Base-by-base conservation (phyloP, 495 filamentous ascomycete genomes). In the Lasiosphaeria miniovina region DNA sequence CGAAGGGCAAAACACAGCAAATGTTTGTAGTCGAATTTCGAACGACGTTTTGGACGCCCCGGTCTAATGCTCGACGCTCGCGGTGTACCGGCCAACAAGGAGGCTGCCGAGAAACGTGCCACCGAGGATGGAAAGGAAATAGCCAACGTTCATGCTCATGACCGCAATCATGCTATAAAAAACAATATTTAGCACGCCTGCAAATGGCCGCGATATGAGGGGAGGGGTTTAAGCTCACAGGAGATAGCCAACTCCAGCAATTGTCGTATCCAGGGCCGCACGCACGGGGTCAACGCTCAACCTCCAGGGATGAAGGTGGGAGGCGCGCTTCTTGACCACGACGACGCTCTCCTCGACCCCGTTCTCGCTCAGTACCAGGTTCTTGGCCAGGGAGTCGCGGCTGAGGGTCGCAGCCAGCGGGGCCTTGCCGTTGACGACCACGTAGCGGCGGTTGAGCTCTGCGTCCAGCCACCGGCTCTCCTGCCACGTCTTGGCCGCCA, bases 121-220 rank as follows among this genome's bases (percentile, higher is more conserved):
- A 6, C 76, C 89, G 31, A 98, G 83, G 1, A 96, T 83, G 1
- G 93, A 91, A 33, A 93, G 74, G 75, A 96, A 97, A 68, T 96
- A 98, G n/a, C 93, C 93, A 49, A 97, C 83, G 66, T 98, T 98
- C 84, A 93, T 83, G 4, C 91, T 94, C 93, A 98, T 98, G 65
- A 96, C 90, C n/a, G 90, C 93, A 75, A 98, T 78, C 93, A 98
- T 98, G 53, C 93, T 98, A 59, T 46, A 24, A 55, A 31, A 57
- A 2, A 31, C 24, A 12, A 14, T 17, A 54, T 52, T 66, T 43
- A 68, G 55, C 51, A 36, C 36, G 32, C 3, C 24, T 24, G 24
- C 24, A 24, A 34, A 35, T 34, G n/a, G n/a, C 0, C 9, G 8
- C 14, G 40, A 32, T 46, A 11, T 41, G 40, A 52, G 36, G 33